Base-by-base conservation (phyloP, 208 protist genomes). In the Leptomonas pyrrhocoris region DNA sequence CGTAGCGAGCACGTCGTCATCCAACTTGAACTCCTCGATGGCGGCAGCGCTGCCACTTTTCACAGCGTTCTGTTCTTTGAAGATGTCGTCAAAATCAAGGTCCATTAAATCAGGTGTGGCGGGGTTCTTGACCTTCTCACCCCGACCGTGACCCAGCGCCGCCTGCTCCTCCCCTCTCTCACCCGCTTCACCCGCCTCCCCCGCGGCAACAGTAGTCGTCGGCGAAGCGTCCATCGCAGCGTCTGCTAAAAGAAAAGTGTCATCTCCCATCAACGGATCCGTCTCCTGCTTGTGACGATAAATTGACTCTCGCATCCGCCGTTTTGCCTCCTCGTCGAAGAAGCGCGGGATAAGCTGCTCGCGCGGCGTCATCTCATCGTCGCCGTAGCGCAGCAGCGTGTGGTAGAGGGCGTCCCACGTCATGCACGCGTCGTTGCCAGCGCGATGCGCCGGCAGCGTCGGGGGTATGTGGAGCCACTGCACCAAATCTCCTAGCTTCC, bases 331-430 rank as follows among this genome's bases (percentile, higher is more conserved):
- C 31, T 76, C 84, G 54, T 96, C 89, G 60, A 96, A 96, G 65
- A 96, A 96, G 65, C 88, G 86, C 25, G 88, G 79, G 0, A 96
- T 75, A 9, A 97, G 88, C 80, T 97, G 93, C 72, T 97, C 83
- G 11, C 87, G 88, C 48, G 93, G 90, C n/a, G 82, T 89, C 51
- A 97, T 72, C 40, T 87, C 84, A 46, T 95, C 90, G 57, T 95
- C 90, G 54, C 93, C 90, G 77, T 97, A 97, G 18, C 93, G 81
- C 25, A 90, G 74, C 53, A 97, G 72, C 21, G 93, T 97, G 76
- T 97, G 90, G 63, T 93, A 92, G 21, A 95, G 72, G 12, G 84
- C 88, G 67, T 97, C 93, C 88, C 90, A 97, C 25, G 93, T 97
- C 86, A 95, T 92, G 25, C 88, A 89, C 11, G 93, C 93, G 56